Evolutionary conservation across 1,139 yeast genomes (phyloP).

Genomic region (Hanseniaspora uvarum): DNA sequence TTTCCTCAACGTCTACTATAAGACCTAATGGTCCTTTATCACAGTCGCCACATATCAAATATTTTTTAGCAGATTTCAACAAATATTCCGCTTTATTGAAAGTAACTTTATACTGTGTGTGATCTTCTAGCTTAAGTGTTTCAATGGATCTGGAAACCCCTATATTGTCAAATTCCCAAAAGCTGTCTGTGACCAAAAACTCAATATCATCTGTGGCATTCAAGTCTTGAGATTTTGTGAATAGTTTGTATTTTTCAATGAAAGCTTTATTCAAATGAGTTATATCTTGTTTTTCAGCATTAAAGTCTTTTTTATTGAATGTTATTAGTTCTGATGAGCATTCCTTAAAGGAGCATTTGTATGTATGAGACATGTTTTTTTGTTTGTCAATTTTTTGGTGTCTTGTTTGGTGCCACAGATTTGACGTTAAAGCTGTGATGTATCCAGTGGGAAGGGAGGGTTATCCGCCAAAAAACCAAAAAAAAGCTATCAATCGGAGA

Average conservation of each 20-base stretch:
- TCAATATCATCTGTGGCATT: slow-evolving; percentile 23
- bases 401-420: too few relatives aligned
- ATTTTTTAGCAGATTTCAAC: slow-evolving; percentile 37
- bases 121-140: slow-evolving; percentile 19
- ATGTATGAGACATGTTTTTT: slow-evolving; percentile 1
- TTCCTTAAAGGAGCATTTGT: slow-evolving; percentile 25
- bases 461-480: too few relatives aligned
- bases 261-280: slow-evolving; percentile 20
- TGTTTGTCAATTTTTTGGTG: background rate
- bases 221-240: slow-evolving; percentile 18
- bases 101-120: slow-evolving; percentile 8
- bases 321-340: slow-evolving; percentile 24
- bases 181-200: slow-evolving; percentile 40
- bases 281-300: slow-evolving; percentile 11
- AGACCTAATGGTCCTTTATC: slow-evolving; percentile 62
- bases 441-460: too few relatives aligned
- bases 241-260: slow-evolving; percentile 21
- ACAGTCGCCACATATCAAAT: slow-evolving; percentile 61
- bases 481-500: too few relatives aligned
- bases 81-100: slow-evolving; percentile 21
- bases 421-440: too few relatives aligned
- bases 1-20: slow-evolving; percentile 25
- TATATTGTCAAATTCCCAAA: slow-evolving; percentile 69
- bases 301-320: slow-evolving; percentile 7
- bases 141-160: slow-evolving; percentile 53